Evolutionary conservation across 2,329 filamentous ascomycete genomes (phyloP).

Genomic region (Ophiobolus disseminans): DNA sequence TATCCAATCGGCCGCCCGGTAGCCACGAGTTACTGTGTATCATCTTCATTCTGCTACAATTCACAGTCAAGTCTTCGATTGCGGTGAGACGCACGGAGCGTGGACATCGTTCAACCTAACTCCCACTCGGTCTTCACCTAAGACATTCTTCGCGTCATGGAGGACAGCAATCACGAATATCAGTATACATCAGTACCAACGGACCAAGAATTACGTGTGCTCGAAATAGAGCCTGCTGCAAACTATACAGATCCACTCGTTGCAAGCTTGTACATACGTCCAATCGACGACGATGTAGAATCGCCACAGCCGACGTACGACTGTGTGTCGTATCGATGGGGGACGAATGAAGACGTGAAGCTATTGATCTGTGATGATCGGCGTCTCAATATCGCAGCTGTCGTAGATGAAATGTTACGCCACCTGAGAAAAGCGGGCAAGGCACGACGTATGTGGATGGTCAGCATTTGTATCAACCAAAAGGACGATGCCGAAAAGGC

Average conservation of each 20-base stretch:
- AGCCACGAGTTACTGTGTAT: no score
- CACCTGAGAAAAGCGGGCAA: background rate
- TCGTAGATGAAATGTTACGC: background rate
- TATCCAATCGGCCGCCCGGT: no score
- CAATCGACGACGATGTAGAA: background rate
- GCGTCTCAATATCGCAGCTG: background rate
- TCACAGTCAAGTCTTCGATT: no score
- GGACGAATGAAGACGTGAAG: background rate
- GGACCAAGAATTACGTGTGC: background rate
- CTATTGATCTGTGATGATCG: background rate
- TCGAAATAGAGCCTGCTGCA: background rate
- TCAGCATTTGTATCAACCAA: conserved; percentile 1
- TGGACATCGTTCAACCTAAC: no score
- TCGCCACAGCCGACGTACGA: background rate
- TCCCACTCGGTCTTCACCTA: no score
- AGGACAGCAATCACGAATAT: no score
- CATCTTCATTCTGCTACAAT: no score
- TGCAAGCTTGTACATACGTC: background rate
- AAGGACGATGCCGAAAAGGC: conserved; percentile 2
- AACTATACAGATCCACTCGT: background rate
- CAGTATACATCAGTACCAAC: background rate
- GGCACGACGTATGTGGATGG: background rate
- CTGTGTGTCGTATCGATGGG: background rate
- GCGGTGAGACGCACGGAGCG: no score
- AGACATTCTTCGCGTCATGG: no score